phyloP scores from a whole-genome alignment of 31 red algal species.

The Odonthalia washingtoniensis region DNA sequence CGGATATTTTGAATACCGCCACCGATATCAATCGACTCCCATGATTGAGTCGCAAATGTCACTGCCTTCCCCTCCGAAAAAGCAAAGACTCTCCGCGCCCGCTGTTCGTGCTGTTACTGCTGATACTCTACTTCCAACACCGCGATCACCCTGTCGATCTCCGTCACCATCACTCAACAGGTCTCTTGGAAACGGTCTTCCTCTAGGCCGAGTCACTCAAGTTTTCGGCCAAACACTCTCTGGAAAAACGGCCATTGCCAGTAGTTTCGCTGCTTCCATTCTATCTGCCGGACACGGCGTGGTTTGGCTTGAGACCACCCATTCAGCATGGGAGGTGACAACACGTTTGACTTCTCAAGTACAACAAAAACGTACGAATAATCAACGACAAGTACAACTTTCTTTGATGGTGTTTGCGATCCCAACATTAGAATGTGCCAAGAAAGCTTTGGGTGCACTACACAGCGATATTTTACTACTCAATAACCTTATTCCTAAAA shows the following conservation, averaged over 20 bases:
- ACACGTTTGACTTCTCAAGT: neutral
- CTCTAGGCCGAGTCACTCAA: slow-evolving; percentile 21
- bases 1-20: no score
- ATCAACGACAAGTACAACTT: neutral
- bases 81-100: neutral
- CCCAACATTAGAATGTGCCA: neutral
- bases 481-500: neutral
- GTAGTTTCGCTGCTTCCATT: slow-evolving; percentile 18
- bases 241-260: slow-evolving; percentile 51
- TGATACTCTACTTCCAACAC: neutral
- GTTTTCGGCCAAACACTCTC: slow-evolving; percentile 35
- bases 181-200: slow-evolving; percentile 3
- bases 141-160: neutral
- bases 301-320: slow-evolving; percentile 56
- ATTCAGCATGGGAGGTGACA: slow-evolving; percentile 22
- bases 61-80: no score
- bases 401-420: slow-evolving; percentile 26
- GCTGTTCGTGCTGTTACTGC: neutral
- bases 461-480: neutral
- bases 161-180: slow-evolving; percentile 17
- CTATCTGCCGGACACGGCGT: slow-evolving; percentile 32
- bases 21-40: no score
- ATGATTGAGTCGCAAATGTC: no score
- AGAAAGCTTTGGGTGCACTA: slow-evolving; percentile 22
- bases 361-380: neutral